These are phyloP conservation scores for Aureobasidium sp. DNA, from an alignment of 2,329 filamentous ascomycete species.

Conservation along the genomic window DNA sequence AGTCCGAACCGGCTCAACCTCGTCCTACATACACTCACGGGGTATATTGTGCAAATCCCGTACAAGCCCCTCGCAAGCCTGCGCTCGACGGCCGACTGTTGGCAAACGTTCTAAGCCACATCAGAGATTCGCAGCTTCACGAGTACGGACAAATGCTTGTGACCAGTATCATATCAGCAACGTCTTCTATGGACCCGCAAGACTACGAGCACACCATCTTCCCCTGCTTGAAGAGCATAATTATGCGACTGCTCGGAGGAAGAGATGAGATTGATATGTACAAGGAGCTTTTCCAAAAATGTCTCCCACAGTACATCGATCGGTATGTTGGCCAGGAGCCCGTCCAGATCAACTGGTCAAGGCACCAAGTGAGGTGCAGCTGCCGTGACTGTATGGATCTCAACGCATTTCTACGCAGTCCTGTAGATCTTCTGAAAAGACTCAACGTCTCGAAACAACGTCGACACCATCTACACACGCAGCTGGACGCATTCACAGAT, in stretches of 20 bases:
- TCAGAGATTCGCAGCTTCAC: background rate
- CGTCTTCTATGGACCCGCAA: background rate
- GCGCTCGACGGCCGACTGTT: background rate
- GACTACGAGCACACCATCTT: background rate
- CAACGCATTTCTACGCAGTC: background rate
- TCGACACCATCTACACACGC: conserved; percentile 1
- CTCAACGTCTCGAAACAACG: background rate
- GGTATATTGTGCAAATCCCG: background rate
- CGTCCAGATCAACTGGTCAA: conserved; percentile 2
- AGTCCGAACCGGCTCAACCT: background rate
- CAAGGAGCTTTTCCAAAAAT: background rate
- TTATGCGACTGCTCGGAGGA: background rate
- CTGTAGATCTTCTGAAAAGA: background rate
- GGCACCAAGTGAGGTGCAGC: background rate
- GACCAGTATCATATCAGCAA: background rate
- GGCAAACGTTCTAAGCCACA: background rate
- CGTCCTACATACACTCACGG: background rate
- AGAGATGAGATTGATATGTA: background rate
- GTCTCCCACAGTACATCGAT: background rate
- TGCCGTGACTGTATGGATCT: background rate
- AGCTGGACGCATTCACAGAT: background rate
- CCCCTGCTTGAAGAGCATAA: background rate
- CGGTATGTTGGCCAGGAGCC: background rate
- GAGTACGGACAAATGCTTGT: background rate
- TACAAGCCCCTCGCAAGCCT: background rate